Evolutionary conservation across 306 rosid genomes (phyloP).

Genomic region (Lablab purpureus): DNA sequence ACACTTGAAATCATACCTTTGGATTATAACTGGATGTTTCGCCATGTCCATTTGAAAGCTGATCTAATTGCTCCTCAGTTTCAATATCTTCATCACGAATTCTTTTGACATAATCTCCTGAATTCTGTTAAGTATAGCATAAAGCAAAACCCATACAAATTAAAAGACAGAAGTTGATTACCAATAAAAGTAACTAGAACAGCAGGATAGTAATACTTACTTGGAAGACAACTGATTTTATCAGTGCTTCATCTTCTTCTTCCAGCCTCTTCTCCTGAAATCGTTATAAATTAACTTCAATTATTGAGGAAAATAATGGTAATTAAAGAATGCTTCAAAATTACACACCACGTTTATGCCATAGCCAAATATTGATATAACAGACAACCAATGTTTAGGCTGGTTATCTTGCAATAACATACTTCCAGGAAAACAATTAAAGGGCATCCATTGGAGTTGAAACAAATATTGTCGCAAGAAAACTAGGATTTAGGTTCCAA

Average conservation of each 20-base stretch:
- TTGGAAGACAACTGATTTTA: conserved; percentile 70
- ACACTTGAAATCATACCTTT: conserved; percentile 54
- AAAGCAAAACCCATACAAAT: conserved; percentile 15
- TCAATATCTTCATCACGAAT: conserved; percentile 80
- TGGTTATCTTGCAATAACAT: not conserved
- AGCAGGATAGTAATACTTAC: conserved; percentile 53
- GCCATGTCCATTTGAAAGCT: conserved; percentile 45
- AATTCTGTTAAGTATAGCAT: conserved; percentile 56
- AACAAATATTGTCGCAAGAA: not conserved
- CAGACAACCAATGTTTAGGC: not conserved
- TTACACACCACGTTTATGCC: not conserved
- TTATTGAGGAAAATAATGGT: not conserved
- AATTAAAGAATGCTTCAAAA: not conserved
- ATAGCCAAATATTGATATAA: conserved; percentile 8
- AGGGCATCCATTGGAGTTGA: conserved; percentile 2
- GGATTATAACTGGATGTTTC: conserved; percentile 50
- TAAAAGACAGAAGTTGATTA: not conserved
- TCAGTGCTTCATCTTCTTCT: conserved; percentile 86
- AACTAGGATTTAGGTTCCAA: not conserved
- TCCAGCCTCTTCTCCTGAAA: conserved; percentile 77
- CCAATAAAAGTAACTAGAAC: not conserved
- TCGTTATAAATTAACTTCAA: conserved; percentile 26
- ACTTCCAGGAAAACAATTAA: conserved; percentile 3
- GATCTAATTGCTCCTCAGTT: conserved; percentile 49
- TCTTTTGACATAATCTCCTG: conserved; percentile 61